Evolutionary conservation across 768 basidiomycete genomes (phyloP).

Genomic region (Imleria badia): DNA sequence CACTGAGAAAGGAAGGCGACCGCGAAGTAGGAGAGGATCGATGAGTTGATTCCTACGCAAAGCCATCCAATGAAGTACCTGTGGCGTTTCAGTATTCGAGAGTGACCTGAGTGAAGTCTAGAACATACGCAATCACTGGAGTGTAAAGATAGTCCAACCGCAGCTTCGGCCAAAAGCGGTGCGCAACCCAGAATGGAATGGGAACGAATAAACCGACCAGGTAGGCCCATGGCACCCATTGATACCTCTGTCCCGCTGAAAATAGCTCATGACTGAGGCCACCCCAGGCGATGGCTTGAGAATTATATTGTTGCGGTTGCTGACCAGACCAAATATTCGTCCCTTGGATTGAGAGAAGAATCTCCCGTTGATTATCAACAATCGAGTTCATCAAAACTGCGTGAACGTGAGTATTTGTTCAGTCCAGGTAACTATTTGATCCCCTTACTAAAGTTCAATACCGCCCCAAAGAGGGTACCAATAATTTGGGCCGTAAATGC

Average conservation of each 20-base stretch:
- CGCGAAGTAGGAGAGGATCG: slow-evolving; percentile 45
- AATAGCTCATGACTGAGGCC: slow-evolving; percentile 40
- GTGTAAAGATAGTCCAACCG: slow-evolving; percentile 33
- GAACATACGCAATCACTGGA: slow-evolving; percentile 30
- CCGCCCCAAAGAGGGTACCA: slow-evolving; percentile 26
- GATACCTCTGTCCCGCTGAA: slow-evolving; percentile 27
- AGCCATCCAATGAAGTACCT: slow-evolving; percentile 43
- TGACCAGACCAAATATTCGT: slow-evolving; percentile 39
- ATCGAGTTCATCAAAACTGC: slow-evolving; percentile 54
- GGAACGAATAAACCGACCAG: slow-evolving; percentile 36
- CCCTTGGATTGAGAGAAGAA: slow-evolving; percentile 55
- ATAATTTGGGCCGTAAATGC: slow-evolving; percentile 63
- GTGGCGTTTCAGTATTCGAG: slow-evolving; percentile 9
- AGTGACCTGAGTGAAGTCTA: neutral
- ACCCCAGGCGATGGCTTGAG: slow-evolving; percentile 41
- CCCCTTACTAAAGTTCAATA: slow-evolving; percentile 54
- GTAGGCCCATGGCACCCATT: slow-evolving; percentile 44
- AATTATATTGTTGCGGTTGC: slow-evolving; percentile 31
- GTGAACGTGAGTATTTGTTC: slow-evolving; percentile 40
- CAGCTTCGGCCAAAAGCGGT: slow-evolving; percentile 36
- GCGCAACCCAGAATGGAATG: slow-evolving; percentile 42
- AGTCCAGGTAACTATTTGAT: slow-evolving; percentile 37
- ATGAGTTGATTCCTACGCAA: slow-evolving; percentile 56
- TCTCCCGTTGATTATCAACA: slow-evolving; percentile 48
- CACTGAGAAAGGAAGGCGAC: slow-evolving; percentile 59